Evolutionary conservation across 140 eudicot species (phyloP).

Genomic region (Stevia rebaudiana): DNA sequence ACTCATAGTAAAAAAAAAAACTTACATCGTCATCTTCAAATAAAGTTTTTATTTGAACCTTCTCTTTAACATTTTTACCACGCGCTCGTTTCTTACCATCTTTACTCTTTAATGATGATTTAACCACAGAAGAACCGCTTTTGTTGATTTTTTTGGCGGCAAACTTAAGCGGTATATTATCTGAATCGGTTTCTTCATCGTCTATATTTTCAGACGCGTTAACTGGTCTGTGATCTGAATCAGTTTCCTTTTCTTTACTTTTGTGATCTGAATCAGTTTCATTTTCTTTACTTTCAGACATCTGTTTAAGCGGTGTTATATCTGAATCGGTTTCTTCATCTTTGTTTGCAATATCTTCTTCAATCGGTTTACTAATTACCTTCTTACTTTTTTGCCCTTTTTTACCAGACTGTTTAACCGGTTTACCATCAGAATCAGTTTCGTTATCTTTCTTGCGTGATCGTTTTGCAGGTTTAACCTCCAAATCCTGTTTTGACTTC

Average conservation of each 20-base stretch:
- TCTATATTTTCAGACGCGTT: conserved; percentile 6
- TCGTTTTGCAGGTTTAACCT: conserved; percentile 18
- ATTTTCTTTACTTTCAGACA: conserved; percentile 22
- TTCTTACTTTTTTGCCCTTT: conserved; percentile 1
- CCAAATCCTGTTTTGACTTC: conserved; percentile 20
- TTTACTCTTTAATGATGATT: conserved; percentile 30
- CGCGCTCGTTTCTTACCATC: conserved; percentile 36
- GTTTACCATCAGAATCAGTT: conserved; percentile 30
- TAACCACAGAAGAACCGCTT: conserved; percentile 27
- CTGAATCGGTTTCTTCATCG: conserved; percentile 41
- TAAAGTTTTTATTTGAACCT: conserved; percentile 37
- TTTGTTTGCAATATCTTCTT: conserved; percentile 6
- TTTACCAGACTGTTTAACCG: conserved; percentile 20
- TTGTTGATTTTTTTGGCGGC: conserved; percentile 40
- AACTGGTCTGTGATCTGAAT: conserved; percentile 29
- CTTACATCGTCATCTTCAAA: conserved; percentile 48
- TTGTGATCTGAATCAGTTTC: conserved; percentile 37
- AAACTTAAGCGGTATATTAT: conserved; percentile 20
- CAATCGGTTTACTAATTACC: conserved; percentile 4
- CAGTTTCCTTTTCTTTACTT: conserved; percentile 34
- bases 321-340: conserved; percentile 32
- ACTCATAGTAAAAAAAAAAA: background rate
- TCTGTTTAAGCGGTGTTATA: conserved; percentile 14
- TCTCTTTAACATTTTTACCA: conserved; percentile 38
- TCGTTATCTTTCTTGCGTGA: conserved; percentile 20